Evolutionary conservation across 768 basidiomycete genomes (phyloP).

Genomic region (Termitomyces sp.): DNA sequence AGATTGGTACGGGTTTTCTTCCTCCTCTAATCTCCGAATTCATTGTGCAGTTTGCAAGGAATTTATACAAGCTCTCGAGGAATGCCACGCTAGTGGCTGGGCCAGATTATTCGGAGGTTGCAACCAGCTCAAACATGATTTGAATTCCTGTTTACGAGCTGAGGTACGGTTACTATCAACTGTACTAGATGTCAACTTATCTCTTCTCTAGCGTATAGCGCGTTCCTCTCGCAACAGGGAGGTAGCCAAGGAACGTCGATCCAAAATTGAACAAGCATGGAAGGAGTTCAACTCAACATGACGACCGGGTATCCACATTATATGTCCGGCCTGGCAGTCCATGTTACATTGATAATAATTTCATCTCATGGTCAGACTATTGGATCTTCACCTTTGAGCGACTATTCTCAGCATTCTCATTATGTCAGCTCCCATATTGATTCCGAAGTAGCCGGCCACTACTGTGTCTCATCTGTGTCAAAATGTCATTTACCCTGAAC

Average conservation of each 20-base stretch:
- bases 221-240: slow-evolving; percentile 58
- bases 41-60: slow-evolving; percentile 56
- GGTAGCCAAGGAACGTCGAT: slow-evolving; percentile 48
- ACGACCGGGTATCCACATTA: neutral
- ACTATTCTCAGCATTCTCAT: neutral
- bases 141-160: slow-evolving; percentile 64
- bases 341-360: neutral
- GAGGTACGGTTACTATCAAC: slow-evolving; percentile 43
- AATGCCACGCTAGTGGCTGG: slow-evolving; percentile 62
- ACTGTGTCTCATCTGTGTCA: neutral
- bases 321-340: neutral
- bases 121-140: slow-evolving; percentile 58
- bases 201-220: slow-evolving; percentile 41
- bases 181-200: neutral
- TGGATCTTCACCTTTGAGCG: neutral
- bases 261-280: slow-evolving; percentile 53
- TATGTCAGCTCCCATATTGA: neutral
- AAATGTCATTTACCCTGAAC: neutral
- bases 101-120: slow-evolving; percentile 63
- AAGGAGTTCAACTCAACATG: slow-evolving; percentile 48
- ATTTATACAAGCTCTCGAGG: slow-evolving; percentile 70
- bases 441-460: neutral
- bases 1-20: slow-evolving; percentile 34
- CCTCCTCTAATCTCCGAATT: neutral
- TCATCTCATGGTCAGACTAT: neutral